A percentile compares a stretch with the other conserved stretches of the same genome.
Evolutionary conservation across 768 basidiomycete genomes (phyloP).

Genomic region (Grammothele lineata): DNA sequence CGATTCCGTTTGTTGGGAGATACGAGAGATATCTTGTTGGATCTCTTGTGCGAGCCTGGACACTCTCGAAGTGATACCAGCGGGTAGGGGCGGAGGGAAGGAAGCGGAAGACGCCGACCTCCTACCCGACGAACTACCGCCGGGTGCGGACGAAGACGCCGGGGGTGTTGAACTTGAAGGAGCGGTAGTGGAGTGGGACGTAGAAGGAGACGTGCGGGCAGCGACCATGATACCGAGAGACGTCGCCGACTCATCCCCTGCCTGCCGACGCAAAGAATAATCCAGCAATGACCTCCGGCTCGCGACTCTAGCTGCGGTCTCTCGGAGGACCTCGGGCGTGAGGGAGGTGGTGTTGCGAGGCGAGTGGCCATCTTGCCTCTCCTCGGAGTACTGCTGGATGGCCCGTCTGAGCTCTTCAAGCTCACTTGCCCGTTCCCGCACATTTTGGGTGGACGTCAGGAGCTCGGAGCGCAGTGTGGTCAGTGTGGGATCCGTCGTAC

Average conservation of each 20-base stretch:
- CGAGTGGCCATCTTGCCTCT: too few species aligned
- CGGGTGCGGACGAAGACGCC: too few species aligned
- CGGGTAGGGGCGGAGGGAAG: constrained; percentile 2
- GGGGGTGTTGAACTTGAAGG: too few species aligned
- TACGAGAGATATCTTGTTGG: constrained; percentile 11
- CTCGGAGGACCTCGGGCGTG: too few species aligned
- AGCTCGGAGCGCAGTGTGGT: constrained; percentile 5
- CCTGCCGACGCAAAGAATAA: too few species aligned
- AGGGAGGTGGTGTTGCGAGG: too few species aligned
- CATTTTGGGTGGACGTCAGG: constrained; percentile 4
- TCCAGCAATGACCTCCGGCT: too few species aligned
- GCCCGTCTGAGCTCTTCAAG: constrained; percentile 10
- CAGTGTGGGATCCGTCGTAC: constrained; percentile 1
- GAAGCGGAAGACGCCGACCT: too few species aligned
- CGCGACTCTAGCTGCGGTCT: too few species aligned
- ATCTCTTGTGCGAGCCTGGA: constrained; percentile 11
- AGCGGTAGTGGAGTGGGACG: too few species aligned
- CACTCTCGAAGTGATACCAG: constrained; percentile 6
- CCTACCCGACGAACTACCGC: too few species aligned
- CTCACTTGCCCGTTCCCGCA: constrained; percentile 7
- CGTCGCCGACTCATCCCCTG: too few species aligned
- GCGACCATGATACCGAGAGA: neutral
- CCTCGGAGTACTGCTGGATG: constrained; percentile 4
- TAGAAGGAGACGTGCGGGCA: neutral
- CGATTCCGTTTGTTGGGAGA: constrained; percentile 10